Evolutionary conservation across 73 alveolate species (phyloP).

Genomic region (Paramecium caudatum): DNA sequence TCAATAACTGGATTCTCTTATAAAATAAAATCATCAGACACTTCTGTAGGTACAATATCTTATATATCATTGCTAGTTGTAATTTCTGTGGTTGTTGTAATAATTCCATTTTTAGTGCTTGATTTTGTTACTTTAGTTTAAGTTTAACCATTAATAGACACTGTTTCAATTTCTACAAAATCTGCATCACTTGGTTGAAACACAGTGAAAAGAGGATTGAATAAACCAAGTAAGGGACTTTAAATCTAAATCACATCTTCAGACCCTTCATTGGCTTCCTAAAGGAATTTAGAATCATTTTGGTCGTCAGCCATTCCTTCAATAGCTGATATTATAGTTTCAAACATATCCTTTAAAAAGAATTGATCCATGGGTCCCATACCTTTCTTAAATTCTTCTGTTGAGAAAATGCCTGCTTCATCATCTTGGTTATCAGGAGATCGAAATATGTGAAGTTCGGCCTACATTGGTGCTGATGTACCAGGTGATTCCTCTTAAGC

Average conservation of each 20-base stretch:
- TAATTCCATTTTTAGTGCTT: slow-evolving; percentile 1
- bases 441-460: background rate
- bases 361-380: background rate
- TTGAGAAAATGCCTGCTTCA: background rate
- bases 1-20: background rate
- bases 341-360: background rate
- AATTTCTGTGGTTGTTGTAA: slow-evolving; percentile 26
- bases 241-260: background rate
- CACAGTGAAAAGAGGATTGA: background rate
- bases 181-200: background rate
- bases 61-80: no score
- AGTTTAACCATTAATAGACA: background rate
- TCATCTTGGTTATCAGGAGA: background rate
- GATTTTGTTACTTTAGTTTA: background rate
- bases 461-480: background rate
- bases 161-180: slow-evolving; percentile 26
- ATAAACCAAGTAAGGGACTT: background rate
- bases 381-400: background rate
- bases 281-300: background rate
- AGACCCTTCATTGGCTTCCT: background rate
- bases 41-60: no score
- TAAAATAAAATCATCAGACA: slow-evolving; percentile 14
- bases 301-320: background rate
- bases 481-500: background rate
- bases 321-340: background rate